Evolutionary conservation across 257 asterid genomes (phyloP).

Genomic region (Capsicum pubescens): DNA sequence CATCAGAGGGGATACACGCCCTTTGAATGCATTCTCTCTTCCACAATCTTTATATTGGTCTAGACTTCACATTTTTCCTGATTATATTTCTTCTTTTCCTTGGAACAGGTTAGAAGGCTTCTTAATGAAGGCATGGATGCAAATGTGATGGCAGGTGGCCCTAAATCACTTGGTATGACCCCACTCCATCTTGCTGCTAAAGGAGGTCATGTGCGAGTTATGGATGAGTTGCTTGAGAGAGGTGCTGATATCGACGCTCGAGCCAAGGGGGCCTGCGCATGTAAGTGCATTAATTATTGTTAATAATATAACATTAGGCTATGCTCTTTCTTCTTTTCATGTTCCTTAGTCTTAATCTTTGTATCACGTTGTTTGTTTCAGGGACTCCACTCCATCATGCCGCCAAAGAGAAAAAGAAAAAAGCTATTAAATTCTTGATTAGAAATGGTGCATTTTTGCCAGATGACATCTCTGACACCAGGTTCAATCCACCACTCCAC

Average conservation of each 20-base stretch:
- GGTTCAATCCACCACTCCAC: slow-evolving; percentile 98
- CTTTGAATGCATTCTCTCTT: not conserved
- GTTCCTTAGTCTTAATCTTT: not conserved
- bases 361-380: slow-evolving; percentile 36
- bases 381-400: slow-evolving; percentile 99
- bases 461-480: slow-evolving; percentile 76
- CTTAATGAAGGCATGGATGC: slow-evolving; percentile 87
- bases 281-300: slow-evolving; percentile 49
- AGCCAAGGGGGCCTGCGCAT: slow-evolving; percentile 96
- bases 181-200: slow-evolving; percentile 99
- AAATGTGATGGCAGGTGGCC: slow-evolving; percentile 92
- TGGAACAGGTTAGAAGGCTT: slow-evolving; percentile 74
- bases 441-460: slow-evolving; percentile 96
- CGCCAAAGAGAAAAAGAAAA: slow-evolving; percentile 85
- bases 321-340: not conserved
- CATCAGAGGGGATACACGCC: not conserved
- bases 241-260: slow-evolving; percentile 98
- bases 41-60: not conserved
- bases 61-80: not conserved
- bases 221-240: slow-evolving; percentile 84
- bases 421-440: slow-evolving; percentile 78
- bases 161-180: slow-evolving; percentile 86
- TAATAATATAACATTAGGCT: not conserved
- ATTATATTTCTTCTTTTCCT: slow-evolving; percentile 15
- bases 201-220: slow-evolving; percentile 88